Percentiles rank a stretch among this genome's conserved stretches.
Conservation (phyloP, 257 asterid genomes). For the Apocynum venetum region DNA sequence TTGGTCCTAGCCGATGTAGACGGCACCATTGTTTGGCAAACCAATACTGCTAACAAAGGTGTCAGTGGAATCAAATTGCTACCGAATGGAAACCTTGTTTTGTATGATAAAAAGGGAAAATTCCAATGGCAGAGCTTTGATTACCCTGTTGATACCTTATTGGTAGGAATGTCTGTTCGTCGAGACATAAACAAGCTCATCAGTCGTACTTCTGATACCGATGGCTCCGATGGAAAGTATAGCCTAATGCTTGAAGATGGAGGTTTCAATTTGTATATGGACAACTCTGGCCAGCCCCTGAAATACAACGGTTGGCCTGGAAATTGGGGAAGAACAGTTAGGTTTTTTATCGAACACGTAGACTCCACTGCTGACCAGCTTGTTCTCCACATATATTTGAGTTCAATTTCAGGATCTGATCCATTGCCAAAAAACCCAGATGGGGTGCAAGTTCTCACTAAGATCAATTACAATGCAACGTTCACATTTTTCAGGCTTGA, state of each 20-base stretch:
- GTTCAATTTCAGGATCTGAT: constrained; percentile 11
- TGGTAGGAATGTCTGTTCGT: constrained; percentile 10
- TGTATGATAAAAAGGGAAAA: constrained; percentile 10
- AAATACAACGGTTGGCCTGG: constrained; percentile 17
- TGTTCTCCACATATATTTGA: constrained; percentile 4
- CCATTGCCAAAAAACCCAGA: neutral
- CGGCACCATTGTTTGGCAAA: constrained; percentile 25
- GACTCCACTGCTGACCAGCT: constrained; percentile 1
- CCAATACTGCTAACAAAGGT: constrained; percentile 15
- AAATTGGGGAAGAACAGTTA: neutral
- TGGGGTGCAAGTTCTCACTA: neutral
- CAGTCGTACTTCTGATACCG: constrained; percentile 14
- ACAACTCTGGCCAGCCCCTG: constrained; percentile 13
- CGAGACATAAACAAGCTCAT: neutral
- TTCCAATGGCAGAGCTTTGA: constrained; percentile 27
- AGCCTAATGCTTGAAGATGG: constrained; percentile 9
- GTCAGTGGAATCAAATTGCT: constrained; percentile 11
- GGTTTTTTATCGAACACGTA: neutral
- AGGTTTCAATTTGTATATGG: constrained; percentile 8
- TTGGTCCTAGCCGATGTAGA: constrained; percentile 21
- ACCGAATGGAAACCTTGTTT: constrained; percentile 16
- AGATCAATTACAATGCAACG: constrained; percentile 21
- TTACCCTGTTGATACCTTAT: constrained; percentile 20
- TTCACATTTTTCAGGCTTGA: constrained; percentile 12
- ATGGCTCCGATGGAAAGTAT: constrained; percentile 15